These are phyloP conservation scores for Tolypocladium nubicola DNA, from an alignment of 2,329 filamentous ascomycete genomes.

Conservation along the genomic window DNA sequence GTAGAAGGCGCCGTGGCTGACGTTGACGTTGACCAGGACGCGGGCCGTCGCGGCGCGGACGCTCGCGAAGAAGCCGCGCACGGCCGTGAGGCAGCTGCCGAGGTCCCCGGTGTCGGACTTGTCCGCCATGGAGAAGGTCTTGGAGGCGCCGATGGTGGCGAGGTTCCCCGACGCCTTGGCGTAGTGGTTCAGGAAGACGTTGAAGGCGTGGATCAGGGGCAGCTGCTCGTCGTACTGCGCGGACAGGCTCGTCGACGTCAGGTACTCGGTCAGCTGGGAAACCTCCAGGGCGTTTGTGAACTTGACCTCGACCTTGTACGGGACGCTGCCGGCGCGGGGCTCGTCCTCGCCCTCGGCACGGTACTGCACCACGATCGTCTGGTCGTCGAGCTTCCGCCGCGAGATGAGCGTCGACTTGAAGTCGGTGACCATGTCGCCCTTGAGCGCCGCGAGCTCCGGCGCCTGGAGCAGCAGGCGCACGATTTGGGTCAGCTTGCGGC, in stretches of 20 bases:
- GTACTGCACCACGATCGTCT: conserved; percentile 10
- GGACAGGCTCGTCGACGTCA: conserved; percentile 13
- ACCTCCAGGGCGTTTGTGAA: conserved; percentile 14
- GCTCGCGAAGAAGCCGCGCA: conserved; percentile 16
- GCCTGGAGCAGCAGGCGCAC: conserved; percentile 12
- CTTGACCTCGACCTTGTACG: conserved; percentile 12
- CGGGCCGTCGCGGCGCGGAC: conserved; percentile 6
- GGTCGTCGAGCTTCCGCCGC: conserved; percentile 9
- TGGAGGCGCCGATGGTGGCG: conserved; percentile 17
- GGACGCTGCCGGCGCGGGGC: conserved; percentile 6
- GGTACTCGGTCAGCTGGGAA: conserved; percentile 12
- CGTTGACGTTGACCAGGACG: conserved; percentile 16
- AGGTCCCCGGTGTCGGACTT: conserved; percentile 10
- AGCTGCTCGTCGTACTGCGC: conserved; percentile 12
- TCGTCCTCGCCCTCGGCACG: conserved; percentile 18
- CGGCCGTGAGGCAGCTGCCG: conserved; percentile 14
- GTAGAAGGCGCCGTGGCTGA: conserved; percentile 23
- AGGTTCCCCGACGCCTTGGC: conserved; percentile 13
- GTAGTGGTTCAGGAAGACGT: conserved; percentile 19
- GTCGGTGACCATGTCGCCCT: conserved; percentile 18
- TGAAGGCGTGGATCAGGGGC: conserved; percentile 11
- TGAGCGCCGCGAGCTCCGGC: conserved; percentile 5
- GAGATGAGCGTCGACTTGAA: conserved; percentile 22
- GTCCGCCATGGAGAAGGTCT: conserved; percentile 13
- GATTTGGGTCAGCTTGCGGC: conserved; percentile 6